Percentiles rank a stretch among this genome's conserved stretches.
Conservation (phyloP, 441 rosid species). For the Populus hybrid region DNA sequence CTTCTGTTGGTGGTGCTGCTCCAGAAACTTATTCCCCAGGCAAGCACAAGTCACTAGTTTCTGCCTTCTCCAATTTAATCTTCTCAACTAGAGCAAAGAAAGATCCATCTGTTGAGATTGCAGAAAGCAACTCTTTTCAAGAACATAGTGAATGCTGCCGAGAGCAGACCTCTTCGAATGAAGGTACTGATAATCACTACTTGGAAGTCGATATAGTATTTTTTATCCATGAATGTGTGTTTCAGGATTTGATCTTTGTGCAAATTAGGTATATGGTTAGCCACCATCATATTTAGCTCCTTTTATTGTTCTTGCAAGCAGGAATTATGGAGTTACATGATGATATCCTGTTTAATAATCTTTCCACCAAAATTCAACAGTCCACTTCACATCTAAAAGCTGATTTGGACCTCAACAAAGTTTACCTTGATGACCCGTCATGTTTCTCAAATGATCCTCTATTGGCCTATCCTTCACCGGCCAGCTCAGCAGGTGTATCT, state of each 20-base stretch:
- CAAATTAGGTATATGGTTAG: background rate
- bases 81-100: slow-evolving; percentile 23
- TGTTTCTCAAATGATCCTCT: slow-evolving; percentile 25
- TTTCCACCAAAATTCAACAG: slow-evolving; percentile 19
- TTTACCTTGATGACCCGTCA: slow-evolving; percentile 37
- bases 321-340: slow-evolving; percentile 21
- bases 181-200: slow-evolving; percentile 25
- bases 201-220: background rate
- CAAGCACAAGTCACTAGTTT: slow-evolving; percentile 24
- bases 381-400: slow-evolving; percentile 16
- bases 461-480: slow-evolving; percentile 20
- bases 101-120: slow-evolving; percentile 22
- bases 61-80: slow-evolving; percentile 18
- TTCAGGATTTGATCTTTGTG: slow-evolving; percentile 1
- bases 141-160: slow-evolving; percentile 21
- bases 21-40: slow-evolving; percentile 10
- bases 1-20: slow-evolving; percentile 25
- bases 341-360: slow-evolving; percentile 8
- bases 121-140: slow-evolving; percentile 18
- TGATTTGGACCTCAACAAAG: slow-evolving; percentile 51
- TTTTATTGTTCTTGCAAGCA: slow-evolving; percentile 21
- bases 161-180: slow-evolving; percentile 20
- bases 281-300: background rate
- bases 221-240: background rate
- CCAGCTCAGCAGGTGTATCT: slow-evolving; percentile 23